Base-by-base conservation (phyloP, 306 rosid species). In the Gynostemma pentaphyllum region DNA sequence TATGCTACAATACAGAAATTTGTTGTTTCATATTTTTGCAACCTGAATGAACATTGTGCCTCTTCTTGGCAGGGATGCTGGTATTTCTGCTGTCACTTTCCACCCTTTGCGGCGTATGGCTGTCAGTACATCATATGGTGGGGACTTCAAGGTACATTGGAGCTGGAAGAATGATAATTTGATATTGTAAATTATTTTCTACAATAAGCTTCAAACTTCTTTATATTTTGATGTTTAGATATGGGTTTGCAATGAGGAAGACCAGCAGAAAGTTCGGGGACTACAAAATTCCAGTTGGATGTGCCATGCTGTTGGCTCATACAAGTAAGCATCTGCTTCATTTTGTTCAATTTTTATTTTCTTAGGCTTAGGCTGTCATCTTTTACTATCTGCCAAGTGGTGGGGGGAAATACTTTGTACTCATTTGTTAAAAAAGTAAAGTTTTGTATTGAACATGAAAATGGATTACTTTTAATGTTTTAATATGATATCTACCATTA, bases 101-200 rank as follows among this genome's bases (percentile, higher is more conserved):
- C 95, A 82, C 79, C 99, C 99, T 22, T 64, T 79, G 34, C 76
- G 70, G 19, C 81, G 12, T 46, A 83, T 88, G 95, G 96, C 85
- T 62, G 96, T 81, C 67, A 92, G 87, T 68, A 56, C 88, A 73
- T 92, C 96, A 5, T 84, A 79, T 73, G 96, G 95, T 65, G 95
- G 95, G 68, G 99, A 92, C 77, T 92, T 92, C 83, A 92, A 88
- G 96, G 99, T 92, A 73, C 41, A 14, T n/a, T n/a, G n/a, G n/a
- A n/a, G 30, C 67, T 66, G 52, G 61, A 30, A 48, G 19, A 24
- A 55, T 50, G 4, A 42, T 49, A 9, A 4, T 62, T 26, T 61
- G 57, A 18, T 44, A 24, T 2, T n/a, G n/a, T 19, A 13, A 12
- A 27, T 23, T 59, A 16, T 0, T 29, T 46, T 59, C 64, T 61